A percentile compares a stretch with the other conserved stretches of the same genome.
phyloP scores from a whole-genome alignment of 768 basidiomycete genomes.

The Lactarius hengduanensis region DNA sequence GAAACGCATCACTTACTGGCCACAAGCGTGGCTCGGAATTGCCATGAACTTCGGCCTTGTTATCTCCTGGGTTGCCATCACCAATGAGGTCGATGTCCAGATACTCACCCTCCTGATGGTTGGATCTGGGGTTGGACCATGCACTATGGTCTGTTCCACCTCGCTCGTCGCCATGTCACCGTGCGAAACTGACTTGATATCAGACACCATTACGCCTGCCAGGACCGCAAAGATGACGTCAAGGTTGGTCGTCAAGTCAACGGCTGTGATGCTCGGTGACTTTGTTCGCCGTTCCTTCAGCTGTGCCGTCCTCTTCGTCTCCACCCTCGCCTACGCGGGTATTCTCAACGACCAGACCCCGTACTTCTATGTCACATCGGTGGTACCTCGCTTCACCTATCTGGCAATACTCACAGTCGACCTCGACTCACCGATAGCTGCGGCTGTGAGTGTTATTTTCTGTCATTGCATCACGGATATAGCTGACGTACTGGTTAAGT shows the following conservation, averaged over 20 bases:
- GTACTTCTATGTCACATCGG: slow-evolving; percentile 29
- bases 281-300: slow-evolving; percentile 56
- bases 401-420: slow-evolving; percentile 32
- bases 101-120: slow-evolving; percentile 27
- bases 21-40: slow-evolving; percentile 58
- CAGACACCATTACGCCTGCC: slow-evolving; percentile 74
- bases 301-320: slow-evolving; percentile 54
- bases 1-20: slow-evolving; percentile 60
- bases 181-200: neutral
- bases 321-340: slow-evolving; percentile 53
- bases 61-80: slow-evolving; percentile 49
- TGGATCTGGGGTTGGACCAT: slow-evolving; percentile 41
- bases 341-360: slow-evolving; percentile 37
- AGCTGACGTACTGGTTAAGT: slow-evolving; percentile 12
- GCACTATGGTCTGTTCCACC: slow-evolving; percentile 37
- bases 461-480: neutral
- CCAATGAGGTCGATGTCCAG: slow-evolving; percentile 35
- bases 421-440: slow-evolving; percentile 30
- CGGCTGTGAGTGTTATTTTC: slow-evolving; percentile 17
- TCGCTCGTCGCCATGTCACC: neutral
- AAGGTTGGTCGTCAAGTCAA: slow-evolving; percentile 71
- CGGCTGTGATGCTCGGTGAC: slow-evolving; percentile 68
- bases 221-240: slow-evolving; percentile 73
- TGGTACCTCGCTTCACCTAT: slow-evolving; percentile 29
- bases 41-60: slow-evolving; percentile 52